phyloP scores from a whole-genome alignment of 352 stramenopile species.

The Pythium rhizo-oryzae region DNA sequence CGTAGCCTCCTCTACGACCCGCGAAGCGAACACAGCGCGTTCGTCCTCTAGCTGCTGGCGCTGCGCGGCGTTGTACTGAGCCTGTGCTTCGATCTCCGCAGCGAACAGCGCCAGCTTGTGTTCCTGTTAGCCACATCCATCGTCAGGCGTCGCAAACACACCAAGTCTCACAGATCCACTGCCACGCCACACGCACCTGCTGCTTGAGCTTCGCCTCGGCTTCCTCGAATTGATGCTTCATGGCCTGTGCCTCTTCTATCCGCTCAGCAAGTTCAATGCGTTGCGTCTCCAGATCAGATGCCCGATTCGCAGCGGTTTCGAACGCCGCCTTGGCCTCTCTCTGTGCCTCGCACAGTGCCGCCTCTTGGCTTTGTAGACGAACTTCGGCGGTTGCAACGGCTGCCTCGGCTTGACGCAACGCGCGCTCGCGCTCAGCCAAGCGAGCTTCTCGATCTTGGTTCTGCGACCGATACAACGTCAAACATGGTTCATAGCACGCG shows the following conservation, averaged over 20 bases:
- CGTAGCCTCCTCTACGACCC: neutral
- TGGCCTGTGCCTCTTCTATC: neutral
- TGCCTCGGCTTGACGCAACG: neutral
- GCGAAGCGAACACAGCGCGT: neutral
- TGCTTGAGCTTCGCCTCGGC: neutral
- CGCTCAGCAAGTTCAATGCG: neutral
- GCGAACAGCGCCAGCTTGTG: conserved; percentile 29
- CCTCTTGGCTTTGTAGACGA: neutral
- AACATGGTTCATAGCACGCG: neutral
- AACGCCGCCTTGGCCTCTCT: neutral
- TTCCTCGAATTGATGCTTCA: conserved; percentile 3
- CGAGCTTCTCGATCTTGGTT: neutral
- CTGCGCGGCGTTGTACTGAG: conserved; percentile 26
- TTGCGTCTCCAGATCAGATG: neutral
- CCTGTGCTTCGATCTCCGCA: conserved; percentile 35
- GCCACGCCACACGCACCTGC: neutral
- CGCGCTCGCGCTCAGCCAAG: neutral
- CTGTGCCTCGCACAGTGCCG: neutral
- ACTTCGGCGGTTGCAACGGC: neutral
- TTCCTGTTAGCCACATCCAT: conserved; percentile 16
- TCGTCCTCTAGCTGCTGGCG: conserved; percentile 20
- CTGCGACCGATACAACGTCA: neutral
- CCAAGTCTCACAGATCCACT: neutral
- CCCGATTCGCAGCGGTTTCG: neutral
- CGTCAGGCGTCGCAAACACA: no score